phyloP scores from a whole-genome alignment of 768 basidiomycete species.

The Epithele typhae region DNA sequence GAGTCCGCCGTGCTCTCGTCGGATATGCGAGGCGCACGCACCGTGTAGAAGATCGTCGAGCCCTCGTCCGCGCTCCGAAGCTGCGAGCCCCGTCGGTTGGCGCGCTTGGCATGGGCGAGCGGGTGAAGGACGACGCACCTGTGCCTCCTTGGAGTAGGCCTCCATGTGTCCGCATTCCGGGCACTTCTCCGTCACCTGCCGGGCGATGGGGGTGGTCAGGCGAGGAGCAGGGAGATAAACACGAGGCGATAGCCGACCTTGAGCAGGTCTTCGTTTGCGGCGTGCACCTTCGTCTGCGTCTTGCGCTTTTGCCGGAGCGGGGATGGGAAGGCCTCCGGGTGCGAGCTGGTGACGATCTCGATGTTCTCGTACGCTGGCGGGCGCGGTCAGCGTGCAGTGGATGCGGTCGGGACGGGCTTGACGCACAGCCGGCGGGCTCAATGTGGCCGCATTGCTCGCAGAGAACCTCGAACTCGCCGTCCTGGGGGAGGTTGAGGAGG shows the following conservation, averaged over 20 bases:
- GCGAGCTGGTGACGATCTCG: conserved; percentile 84
- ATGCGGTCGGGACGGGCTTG: neutral
- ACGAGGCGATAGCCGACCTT: conserved; percentile 37
- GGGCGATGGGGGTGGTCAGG: neutral
- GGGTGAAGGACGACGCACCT: conserved; percentile 43
- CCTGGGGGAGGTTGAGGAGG: conserved; percentile 75
- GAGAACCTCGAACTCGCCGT: conserved; percentile 64
- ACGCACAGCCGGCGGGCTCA: conserved; percentile 88
- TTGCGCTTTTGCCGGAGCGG: conserved; percentile 81
- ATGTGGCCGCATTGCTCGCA: conserved; percentile 88
- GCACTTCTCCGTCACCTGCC: conserved; percentile 85
- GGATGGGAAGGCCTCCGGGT: conserved; percentile 93
- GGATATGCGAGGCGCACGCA: no score
- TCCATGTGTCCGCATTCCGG: conserved; percentile 81
- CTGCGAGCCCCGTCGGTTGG: conserved; percentile 35
- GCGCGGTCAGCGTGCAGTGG: neutral
- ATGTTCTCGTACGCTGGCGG: conserved; percentile 92
- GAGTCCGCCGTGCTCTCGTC: neutral
- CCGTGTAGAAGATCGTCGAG: conserved; percentile 91
- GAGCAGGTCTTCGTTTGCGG: conserved; percentile 58
- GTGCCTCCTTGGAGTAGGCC: conserved; percentile 85
- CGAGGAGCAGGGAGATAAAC: no score
- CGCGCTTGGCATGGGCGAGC: no score
- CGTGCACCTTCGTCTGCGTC: conserved; percentile 80
- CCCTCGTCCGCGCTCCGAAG: conserved; percentile 92